Evolutionary conservation across 1,139 yeast species (phyloP).

Genomic region (Scheffersomyces titani): DNA sequence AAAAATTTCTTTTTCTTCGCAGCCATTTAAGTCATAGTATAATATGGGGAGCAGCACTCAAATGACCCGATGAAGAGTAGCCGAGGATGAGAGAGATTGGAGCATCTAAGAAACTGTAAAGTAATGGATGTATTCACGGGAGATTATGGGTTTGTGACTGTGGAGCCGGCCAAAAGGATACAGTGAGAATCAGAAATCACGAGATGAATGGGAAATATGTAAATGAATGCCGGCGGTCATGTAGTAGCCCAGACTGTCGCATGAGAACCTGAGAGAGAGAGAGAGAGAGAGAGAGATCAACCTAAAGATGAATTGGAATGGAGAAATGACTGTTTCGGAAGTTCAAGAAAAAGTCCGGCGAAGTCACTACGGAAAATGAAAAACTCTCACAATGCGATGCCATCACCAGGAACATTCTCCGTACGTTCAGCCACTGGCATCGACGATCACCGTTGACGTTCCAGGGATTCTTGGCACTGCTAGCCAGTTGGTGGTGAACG

Average conservation of each 20-base stretch:
- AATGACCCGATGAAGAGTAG: not conserved
- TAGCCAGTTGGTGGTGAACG: not conserved
- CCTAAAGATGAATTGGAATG: too few relatives aligned
- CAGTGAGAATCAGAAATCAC: not conserved
- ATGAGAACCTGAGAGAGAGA: too few relatives aligned
- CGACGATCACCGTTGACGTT: not conserved
- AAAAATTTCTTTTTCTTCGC: constrained; percentile 8
- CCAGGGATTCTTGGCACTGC: not conserved
- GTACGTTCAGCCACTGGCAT: not conserved
- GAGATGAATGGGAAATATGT: not conserved
- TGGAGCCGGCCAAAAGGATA: not conserved
- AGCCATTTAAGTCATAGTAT: not conserved
- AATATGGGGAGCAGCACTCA: not conserved
- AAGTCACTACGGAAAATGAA: not conserved
- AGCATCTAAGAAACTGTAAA: not conserved
- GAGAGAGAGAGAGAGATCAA: too few relatives aligned
- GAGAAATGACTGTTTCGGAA: not conserved
- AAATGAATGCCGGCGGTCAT: not conserved
- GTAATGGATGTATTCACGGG: not conserved
- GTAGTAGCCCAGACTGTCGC: too few relatives aligned
- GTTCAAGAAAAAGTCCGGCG: not conserved
- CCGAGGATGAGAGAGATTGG: not conserved
- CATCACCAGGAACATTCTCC: not conserved
- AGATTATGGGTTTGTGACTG: too few relatives aligned
- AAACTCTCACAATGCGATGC: not conserved